A percentile compares a stretch with the other conserved stretches of the same genome.
These are phyloP conservation scores for Phlebiopsis gigantea DNA, from an alignment of 768 basidiomycete genomes.

Conservation along the genomic window DNA sequence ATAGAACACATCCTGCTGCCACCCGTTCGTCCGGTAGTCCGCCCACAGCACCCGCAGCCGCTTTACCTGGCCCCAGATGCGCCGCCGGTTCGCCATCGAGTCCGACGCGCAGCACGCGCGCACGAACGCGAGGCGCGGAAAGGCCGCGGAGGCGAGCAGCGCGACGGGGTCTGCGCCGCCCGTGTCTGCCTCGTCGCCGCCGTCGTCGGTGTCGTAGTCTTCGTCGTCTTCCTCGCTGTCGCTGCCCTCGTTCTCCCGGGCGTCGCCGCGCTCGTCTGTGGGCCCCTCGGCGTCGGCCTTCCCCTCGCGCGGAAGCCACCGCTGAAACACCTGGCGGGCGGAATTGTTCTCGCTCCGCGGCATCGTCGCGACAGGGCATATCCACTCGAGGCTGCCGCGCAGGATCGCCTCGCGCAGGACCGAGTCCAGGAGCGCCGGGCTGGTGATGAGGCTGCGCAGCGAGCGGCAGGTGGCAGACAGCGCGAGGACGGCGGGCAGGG, in stretches of 20 bases:
- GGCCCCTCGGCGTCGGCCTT: not conserved
- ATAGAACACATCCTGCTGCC: not conserved
- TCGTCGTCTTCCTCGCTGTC: not conserved
- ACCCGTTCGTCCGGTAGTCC: not conserved
- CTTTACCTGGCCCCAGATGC: conserved; percentile 4
- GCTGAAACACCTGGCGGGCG: not conserved
- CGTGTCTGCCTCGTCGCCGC: not conserved
- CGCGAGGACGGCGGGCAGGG: not conserved
- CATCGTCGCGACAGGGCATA: not conserved
- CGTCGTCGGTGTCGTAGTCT: not conserved
- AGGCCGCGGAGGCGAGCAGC: not conserved
- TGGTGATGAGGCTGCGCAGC: not conserved
- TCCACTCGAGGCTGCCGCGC: not conserved
- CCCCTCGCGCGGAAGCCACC: not conserved
- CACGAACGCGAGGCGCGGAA: not conserved
- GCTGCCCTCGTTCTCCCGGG: not conserved
- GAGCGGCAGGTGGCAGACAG: conserved; percentile 1
- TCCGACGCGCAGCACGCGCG: conserved; percentile 1
- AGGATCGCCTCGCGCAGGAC: not conserved
- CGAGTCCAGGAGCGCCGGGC: not conserved
- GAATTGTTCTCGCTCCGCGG: not conserved
- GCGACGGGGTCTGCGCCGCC: not conserved
- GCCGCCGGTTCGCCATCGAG: conserved; percentile 4
- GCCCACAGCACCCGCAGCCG: not conserved
- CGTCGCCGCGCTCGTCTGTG: not conserved